Evolutionary conservation across 352 stramenopile species (phyloP).

Genomic region (Pythium scleroteichum): DNA sequence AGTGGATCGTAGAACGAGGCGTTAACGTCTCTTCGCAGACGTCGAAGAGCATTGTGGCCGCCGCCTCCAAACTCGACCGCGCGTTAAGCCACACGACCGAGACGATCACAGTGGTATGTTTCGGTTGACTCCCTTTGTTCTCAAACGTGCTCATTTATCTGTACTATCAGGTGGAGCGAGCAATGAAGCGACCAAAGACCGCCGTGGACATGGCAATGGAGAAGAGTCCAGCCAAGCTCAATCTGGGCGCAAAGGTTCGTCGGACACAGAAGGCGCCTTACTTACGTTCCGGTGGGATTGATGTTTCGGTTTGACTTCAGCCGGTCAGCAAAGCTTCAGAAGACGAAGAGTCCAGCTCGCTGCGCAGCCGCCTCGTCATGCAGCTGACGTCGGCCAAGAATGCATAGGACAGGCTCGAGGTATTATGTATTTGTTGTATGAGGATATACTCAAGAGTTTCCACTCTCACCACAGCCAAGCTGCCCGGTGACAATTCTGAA

Average conservation of each 20-base stretch:
- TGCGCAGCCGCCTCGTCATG: slow-evolving; percentile 25
- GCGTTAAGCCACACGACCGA: slow-evolving; percentile 60
- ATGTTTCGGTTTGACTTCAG: not conserved
- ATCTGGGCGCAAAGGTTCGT: slow-evolving; percentile 17
- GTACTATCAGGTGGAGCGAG: slow-evolving; percentile 68
- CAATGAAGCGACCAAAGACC: slow-evolving; percentile 79
- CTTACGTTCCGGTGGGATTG: not conserved
- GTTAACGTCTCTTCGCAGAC: slow-evolving; percentile 38
- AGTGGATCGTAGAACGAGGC: not conserved
- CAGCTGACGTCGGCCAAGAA: slow-evolving; percentile 27
- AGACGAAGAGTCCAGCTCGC: slow-evolving; percentile 6
- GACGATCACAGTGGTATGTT: slow-evolving; percentile 63
- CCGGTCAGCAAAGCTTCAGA: not conserved
- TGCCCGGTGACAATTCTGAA: no score
- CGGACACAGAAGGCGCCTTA: no score
- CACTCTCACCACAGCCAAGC: no score
- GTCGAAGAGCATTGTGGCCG: slow-evolving; percentile 52
- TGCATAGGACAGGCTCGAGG: slow-evolving; percentile 1
- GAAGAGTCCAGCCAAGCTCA: slow-evolving; percentile 58
- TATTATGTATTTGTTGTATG: not conserved
- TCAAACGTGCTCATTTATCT: no score
- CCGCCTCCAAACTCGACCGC: slow-evolving; percentile 55
- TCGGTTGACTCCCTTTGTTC: no score
- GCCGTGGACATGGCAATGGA: slow-evolving; percentile 73
- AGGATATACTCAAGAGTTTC: no score